phyloP scores from a whole-genome alignment of 148 eudicot species.

The Chenopodium album region DNA sequence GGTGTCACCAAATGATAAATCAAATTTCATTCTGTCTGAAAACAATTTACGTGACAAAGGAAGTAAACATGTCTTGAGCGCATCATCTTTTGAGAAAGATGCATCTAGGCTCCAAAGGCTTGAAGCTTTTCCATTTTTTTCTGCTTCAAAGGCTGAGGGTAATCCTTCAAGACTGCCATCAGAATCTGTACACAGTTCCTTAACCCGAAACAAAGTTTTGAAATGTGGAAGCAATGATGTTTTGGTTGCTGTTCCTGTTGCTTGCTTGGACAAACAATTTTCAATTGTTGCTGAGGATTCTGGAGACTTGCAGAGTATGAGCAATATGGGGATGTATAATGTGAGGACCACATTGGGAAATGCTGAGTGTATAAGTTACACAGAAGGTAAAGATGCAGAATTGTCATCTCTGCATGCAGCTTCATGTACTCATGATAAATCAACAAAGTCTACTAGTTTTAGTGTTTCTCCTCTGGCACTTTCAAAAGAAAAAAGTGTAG shows the following conservation, averaged over 20 bases:
- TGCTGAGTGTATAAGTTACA: slow-evolving; percentile 23
- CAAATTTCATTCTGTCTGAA: slow-evolving; percentile 33
- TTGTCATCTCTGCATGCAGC: slow-evolving; percentile 19
- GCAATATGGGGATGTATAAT: slow-evolving; percentile 18
- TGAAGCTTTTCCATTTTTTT: slow-evolving; percentile 43
- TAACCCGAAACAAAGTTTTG: slow-evolving; percentile 22
- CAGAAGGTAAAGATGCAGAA: slow-evolving; percentile 28
- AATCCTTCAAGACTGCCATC: slow-evolving; percentile 39
- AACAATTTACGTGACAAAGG: slow-evolving; percentile 24
- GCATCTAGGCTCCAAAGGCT: slow-evolving; percentile 36
- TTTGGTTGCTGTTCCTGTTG: slow-evolving; percentile 42
- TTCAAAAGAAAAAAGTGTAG: slow-evolving; percentile 34
- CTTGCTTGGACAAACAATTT: slow-evolving; percentile 43
- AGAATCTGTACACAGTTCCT: slow-evolving; percentile 28
- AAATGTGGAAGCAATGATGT: slow-evolving; percentile 24
- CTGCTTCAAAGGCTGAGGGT: slow-evolving; percentile 45
- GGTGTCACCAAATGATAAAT: slow-evolving; percentile 27
- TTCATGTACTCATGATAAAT: slow-evolving; percentile 12
- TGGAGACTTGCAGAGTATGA: slow-evolving; percentile 21
- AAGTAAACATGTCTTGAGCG: slow-evolving; percentile 28
- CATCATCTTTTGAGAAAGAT: slow-evolving; percentile 33
- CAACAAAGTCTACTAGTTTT: slow-evolving; percentile 1
- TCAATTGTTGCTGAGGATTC: slow-evolving; percentile 25
- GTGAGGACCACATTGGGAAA: slow-evolving; percentile 25
- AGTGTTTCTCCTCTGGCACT: slow-evolving; percentile 38